A percentile compares a stretch with the other conserved stretches of the same genome.
Evolutionary conservation across 129 eudicot species (phyloP).

Genomic region (Lactuca saligna): DNA sequence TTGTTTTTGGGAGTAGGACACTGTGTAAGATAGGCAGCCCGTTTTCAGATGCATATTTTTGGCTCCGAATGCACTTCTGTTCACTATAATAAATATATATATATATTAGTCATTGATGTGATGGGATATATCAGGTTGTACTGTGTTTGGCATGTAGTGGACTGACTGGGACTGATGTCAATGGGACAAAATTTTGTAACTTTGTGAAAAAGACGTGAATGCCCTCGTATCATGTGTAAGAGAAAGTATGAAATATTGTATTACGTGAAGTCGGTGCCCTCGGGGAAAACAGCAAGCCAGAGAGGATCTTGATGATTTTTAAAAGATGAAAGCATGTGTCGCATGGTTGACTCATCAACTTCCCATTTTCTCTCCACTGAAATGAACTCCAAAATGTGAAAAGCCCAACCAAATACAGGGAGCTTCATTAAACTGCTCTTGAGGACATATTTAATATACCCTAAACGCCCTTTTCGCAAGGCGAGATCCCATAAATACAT

Average conservation of each 20-base stretch:
- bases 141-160: background rate
- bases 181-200: background rate
- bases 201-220: background rate
- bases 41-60: slow-evolving; percentile 77
- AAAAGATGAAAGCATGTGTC: slow-evolving; percentile 62
- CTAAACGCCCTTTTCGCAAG: slow-evolving; percentile 71
- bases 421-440: slow-evolving; percentile 89
- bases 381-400: slow-evolving; percentile 84
- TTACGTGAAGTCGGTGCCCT: slow-evolving; percentile 97
- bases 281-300: slow-evolving; percentile 94
- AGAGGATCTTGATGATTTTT: slow-evolving; percentile 63
- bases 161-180: background rate
- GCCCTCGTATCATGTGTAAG: background rate
- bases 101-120: background rate
- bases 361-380: slow-evolving; percentile 86
- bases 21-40: slow-evolving; percentile 74
- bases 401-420: slow-evolving; percentile 94
- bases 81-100: slow-evolving; percentile 48
- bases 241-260: slow-evolving; percentile 14
- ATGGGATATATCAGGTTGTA: background rate
- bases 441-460: slow-evolving; percentile 74
- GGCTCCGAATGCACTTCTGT: slow-evolving; percentile 74
- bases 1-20: slow-evolving; percentile 83
- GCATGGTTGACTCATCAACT: slow-evolving; percentile 60
- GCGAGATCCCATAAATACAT: slow-evolving; percentile 99